These are phyloP conservation scores for Neolecta irregularis DNA, from an alignment of 1,139 yeast species.

Conservation along the genomic window DNA sequence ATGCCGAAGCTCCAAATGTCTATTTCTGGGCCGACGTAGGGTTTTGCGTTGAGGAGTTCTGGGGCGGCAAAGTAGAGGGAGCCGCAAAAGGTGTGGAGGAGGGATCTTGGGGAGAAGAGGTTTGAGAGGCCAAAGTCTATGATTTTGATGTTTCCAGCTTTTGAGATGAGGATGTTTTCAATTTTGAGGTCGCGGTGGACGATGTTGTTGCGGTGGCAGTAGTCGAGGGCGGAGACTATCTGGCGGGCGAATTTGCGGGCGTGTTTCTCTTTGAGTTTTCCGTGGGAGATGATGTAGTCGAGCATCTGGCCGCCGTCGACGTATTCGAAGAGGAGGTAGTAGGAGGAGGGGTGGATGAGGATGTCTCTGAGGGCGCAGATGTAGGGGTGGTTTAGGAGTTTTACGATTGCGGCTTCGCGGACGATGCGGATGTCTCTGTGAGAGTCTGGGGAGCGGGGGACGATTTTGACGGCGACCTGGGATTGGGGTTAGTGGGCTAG, in stretches of 20 bases:
- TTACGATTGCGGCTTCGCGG: constrained; percentile 88
- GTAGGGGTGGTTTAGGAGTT: constrained; percentile 78
- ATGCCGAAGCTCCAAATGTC: constrained; percentile 99
- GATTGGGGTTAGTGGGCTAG: no score
- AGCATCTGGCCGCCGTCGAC: constrained; percentile 97
- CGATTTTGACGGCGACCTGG: constrained; percentile 26
- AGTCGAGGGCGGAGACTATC: constrained; percentile 87
- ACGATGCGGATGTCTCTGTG: constrained; percentile 73
- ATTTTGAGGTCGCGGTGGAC: constrained; percentile 94
- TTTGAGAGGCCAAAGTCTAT: constrained; percentile 94
- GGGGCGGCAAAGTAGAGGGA: constrained; percentile 98
- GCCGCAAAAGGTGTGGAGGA: constrained; percentile 90
- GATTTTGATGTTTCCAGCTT: constrained; percentile 84
- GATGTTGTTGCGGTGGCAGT: constrained; percentile 82
- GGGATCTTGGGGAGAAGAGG: constrained; percentile 52
- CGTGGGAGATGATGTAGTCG: constrained; percentile 94
- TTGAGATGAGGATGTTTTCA: constrained; percentile 88
- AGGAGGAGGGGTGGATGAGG: constrained; percentile 92
- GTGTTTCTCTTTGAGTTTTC: constrained; percentile 80
- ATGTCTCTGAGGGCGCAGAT: constrained; percentile 87
- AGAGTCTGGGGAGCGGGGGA: constrained; percentile 33
- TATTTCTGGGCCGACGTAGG: constrained; percentile 92
- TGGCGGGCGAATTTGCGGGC: constrained; percentile 94
- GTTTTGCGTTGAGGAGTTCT: constrained; percentile 78
- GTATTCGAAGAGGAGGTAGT: constrained; percentile 91